Evolutionary conservation across 1,284 basidiomycete species (phyloP).

Genomic region (Puccinia horiana): DNA sequence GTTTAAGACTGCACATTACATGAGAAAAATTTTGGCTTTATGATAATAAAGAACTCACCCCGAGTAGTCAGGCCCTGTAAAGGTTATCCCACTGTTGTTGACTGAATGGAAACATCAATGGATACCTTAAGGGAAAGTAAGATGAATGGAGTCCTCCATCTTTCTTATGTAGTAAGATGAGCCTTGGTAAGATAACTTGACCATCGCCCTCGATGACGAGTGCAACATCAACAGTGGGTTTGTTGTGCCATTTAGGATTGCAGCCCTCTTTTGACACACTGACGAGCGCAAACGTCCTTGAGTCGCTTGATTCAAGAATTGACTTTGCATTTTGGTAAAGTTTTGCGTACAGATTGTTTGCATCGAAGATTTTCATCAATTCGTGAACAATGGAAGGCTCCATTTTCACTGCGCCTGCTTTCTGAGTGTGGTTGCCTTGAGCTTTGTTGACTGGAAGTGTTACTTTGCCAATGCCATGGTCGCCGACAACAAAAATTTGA

Average conservation of each 20-base stretch:
- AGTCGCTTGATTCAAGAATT: neutral
- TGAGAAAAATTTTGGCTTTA: neutral
- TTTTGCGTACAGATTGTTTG: conserved; percentile 2
- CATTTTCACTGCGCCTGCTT: neutral
- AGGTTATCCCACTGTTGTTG: conserved; percentile 7
- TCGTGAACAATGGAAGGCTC: neutral
- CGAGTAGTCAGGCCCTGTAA: neutral
- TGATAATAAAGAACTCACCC: no score
- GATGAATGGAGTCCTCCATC: neutral
- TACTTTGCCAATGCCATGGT: neutral
- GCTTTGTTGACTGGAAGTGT: neutral
- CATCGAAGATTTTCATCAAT: neutral
- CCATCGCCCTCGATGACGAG: neutral
- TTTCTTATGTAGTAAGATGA: neutral
- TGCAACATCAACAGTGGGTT: neutral
- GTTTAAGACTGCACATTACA: neutral
- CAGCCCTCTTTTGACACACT: neutral
- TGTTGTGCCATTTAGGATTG: neutral
- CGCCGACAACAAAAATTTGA: conserved; percentile 19
- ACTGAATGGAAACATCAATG: neutral
- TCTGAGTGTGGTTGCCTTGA: neutral
- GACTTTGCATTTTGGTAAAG: neutral
- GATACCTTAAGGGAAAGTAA: neutral
- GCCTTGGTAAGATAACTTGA: neutral
- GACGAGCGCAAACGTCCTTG: neutral